phyloP scores from a whole-genome alignment of 2,329 filamentous ascomycete species.

The Arthrocladium fulminans region DNA sequence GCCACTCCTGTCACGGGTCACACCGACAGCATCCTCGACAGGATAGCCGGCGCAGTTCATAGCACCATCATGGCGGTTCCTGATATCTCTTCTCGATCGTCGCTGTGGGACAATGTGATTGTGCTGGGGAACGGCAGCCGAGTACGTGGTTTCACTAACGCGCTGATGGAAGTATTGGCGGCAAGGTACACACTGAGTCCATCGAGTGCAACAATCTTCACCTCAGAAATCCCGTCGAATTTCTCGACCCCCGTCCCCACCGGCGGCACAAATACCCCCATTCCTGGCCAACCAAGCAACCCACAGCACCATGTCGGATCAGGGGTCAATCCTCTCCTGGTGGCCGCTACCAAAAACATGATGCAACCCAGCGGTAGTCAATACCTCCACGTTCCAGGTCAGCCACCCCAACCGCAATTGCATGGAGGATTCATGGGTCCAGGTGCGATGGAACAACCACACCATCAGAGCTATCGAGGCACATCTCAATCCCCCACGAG shows the following conservation, averaged over 20 bases:
- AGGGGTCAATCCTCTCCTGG: slow-evolving; percentile 79
- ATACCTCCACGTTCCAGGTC: slow-evolving; percentile 31
- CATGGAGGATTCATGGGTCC: slow-evolving; percentile 25
- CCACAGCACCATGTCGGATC: slow-evolving; percentile 48
- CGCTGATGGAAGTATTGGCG: slow-evolving; percentile 68
- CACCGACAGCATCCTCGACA: slow-evolving; percentile 62
- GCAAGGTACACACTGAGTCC: slow-evolving; percentile 85
- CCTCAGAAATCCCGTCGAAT: slow-evolving; percentile 88
- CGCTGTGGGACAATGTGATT: slow-evolving; percentile 85
- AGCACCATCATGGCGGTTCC: slow-evolving; percentile 72
- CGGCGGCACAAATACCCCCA: slow-evolving; percentile 78
- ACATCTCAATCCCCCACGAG: slow-evolving; percentile 71
- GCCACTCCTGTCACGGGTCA: slow-evolving; percentile 35
- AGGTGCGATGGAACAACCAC: slow-evolving; percentile 24
- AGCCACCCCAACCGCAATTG: slow-evolving; percentile 20
- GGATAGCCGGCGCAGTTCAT: slow-evolving; percentile 75
- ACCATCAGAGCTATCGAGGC: slow-evolving; percentile 49
- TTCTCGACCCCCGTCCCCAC: slow-evolving; percentile 85
- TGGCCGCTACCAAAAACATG: slow-evolving; percentile 61
- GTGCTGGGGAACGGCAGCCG: slow-evolving; percentile 81
- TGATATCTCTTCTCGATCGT: slow-evolving; percentile 72
- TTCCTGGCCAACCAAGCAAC: slow-evolving; percentile 36
- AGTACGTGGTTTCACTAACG: slow-evolving; percentile 71
- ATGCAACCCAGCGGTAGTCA: slow-evolving; percentile 30
- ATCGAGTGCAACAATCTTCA: slow-evolving; percentile 90